These are phyloP conservation scores for Termitomyces sp. DNA, from an alignment of 768 basidiomycete genomes.

Conservation along the genomic window DNA sequence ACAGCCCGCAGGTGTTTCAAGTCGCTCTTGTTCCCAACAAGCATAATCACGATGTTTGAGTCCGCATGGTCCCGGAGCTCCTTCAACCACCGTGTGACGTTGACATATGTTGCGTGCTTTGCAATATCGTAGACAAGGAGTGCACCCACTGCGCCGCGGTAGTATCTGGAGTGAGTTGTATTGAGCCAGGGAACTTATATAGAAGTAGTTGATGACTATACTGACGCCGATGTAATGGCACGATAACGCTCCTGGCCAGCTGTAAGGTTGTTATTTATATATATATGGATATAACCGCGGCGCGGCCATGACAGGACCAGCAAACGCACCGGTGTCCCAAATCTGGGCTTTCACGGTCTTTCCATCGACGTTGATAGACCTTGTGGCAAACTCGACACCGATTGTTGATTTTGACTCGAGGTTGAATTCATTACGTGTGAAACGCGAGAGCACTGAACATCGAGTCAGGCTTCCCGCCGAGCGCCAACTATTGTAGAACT, in stretches of 20 bases:
- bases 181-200: neutral
- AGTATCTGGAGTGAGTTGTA: slow-evolving; percentile 57
- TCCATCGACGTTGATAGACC: slow-evolving; percentile 90
- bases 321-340: slow-evolving; percentile 90
- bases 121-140: slow-evolving; percentile 93
- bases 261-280: slow-evolving; percentile 21
- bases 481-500: slow-evolving; percentile 19
- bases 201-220: slow-evolving; percentile 12
- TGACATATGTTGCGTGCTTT: slow-evolving; percentile 91
- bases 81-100: slow-evolving; percentile 94
- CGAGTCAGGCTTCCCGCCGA: slow-evolving; percentile 8
- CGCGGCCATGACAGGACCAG: neutral
- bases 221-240: slow-evolving; percentile 93
- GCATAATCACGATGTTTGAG: slow-evolving; percentile 92
- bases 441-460: slow-evolving; percentile 89
- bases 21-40: slow-evolving; percentile 98
- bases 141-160: slow-evolving; percentile 93
- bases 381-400: slow-evolving; percentile 97
- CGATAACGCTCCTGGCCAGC: slow-evolving; percentile 98
- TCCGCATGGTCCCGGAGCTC: slow-evolving; percentile 94
- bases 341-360: slow-evolving; percentile 99
- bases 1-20: slow-evolving; percentile 96
- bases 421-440: slow-evolving; percentile 99
- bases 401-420: slow-evolving; percentile 99
- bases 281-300: neutral